Conservation (phyloP, 768 basidiomycete genomes). For the Suillus alpinus region DNA sequence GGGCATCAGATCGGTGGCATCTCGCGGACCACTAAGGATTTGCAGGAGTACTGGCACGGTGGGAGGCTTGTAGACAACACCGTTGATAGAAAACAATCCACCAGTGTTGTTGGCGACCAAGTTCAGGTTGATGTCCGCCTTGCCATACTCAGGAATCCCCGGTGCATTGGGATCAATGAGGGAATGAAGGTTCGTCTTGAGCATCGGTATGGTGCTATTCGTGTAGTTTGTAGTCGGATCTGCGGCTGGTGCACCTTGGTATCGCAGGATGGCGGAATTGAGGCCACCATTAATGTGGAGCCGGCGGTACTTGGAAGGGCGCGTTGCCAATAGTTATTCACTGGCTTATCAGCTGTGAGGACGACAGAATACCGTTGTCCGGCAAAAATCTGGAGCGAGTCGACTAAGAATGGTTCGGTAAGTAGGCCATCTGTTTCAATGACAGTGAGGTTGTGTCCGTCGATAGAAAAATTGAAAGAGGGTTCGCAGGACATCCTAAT, state of each 20-base stretch:
- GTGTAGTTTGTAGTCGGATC: not conserved
- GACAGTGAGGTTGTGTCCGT: conserved; percentile 25
- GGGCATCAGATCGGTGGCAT: conserved; percentile 43
- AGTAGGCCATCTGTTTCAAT: conserved; percentile 35
- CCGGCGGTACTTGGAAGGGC: conserved; percentile 29
- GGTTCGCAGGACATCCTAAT: not conserved
- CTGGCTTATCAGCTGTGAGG: conserved; percentile 40
- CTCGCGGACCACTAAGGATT: not conserved
- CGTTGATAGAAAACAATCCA: not conserved
- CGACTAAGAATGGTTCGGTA: conserved; percentile 26
- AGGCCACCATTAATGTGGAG: conserved; percentile 10
- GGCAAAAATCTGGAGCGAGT: conserved; percentile 30
- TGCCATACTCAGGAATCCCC: not conserved
- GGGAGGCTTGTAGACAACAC: not conserved
- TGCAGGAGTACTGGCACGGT: not conserved
- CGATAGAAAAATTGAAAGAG: conserved; percentile 18
- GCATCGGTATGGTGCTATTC: not conserved
- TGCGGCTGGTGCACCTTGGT: not conserved
- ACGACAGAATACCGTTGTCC: conserved; percentile 44
- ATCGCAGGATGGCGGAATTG: not conserved
- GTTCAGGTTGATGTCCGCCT: not conserved
- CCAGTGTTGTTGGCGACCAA: not conserved
- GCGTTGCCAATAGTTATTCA: conserved; percentile 56
- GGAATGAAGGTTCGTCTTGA: not conserved
- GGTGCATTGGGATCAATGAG: not conserved